A percentile compares a stretch with the other conserved stretches of the same genome.
These are phyloP conservation scores for Ascosphaera pollenicola DNA, from an alignment of 2,329 filamentous ascomycete genomes.

Conservation along the genomic window DNA sequence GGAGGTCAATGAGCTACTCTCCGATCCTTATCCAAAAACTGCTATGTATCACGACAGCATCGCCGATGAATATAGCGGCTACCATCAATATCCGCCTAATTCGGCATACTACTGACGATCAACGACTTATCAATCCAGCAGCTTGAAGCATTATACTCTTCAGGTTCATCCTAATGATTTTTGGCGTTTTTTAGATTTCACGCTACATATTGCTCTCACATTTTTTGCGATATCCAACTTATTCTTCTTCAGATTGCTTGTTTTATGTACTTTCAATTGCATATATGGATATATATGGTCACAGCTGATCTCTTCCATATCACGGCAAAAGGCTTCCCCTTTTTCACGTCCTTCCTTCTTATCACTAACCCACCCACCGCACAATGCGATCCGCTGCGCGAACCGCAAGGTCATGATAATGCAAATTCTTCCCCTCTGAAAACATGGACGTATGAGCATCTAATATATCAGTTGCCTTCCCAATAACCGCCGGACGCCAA, in stretches of 20 bases:
- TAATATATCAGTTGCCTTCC: constrained; percentile 57
- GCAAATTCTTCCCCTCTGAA: constrained; percentile 20
- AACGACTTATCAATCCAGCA: too few relatives aligned
- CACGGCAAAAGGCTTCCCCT: too few relatives aligned
- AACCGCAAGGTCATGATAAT: constrained; percentile 18
- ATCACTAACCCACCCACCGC: constrained; percentile 18
- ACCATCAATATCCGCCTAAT: constrained; percentile 17
- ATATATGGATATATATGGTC: too few relatives aligned
- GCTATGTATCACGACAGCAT: constrained; percentile 45
- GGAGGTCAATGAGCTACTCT: constrained; percentile 84
- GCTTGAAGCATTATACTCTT: too few relatives aligned
- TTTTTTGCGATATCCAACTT: too few relatives aligned
- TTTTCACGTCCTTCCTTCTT: too few relatives aligned
- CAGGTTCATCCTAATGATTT: too few relatives aligned
- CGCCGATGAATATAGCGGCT: constrained; percentile 23
- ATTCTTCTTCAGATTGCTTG: too few relatives aligned
- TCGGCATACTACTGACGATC: constrained; percentile 16
- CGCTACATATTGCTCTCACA: too few relatives aligned
- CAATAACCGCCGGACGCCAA: constrained; percentile 57
- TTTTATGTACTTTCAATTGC: too few relatives aligned
- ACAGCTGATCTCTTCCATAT: too few relatives aligned
- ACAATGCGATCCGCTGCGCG: constrained; percentile 18
- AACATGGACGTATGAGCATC: constrained; percentile 46
- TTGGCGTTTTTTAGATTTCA: too few relatives aligned
- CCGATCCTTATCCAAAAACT: constrained; percentile 54